Percentiles rank a stretch among this genome's conserved stretches.
Conservation (phyloP, 179 eudicot genomes). For the Spinacia oleracea region DNA sequence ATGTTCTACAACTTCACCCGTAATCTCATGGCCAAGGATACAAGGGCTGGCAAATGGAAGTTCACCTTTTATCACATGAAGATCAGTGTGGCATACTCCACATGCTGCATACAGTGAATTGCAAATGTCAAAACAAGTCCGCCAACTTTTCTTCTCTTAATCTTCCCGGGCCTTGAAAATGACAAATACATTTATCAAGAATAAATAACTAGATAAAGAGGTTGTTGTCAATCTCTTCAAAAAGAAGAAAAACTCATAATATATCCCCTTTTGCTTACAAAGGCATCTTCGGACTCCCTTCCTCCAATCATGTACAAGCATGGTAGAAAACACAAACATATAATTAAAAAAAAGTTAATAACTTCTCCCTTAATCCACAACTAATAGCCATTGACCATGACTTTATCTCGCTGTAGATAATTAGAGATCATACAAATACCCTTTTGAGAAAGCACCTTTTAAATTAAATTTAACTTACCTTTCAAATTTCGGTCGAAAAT, state of each 20-base stretch:
- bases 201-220: background rate
- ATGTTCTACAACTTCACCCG: constrained; percentile 96
- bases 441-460: too few relatives aligned
- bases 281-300: background rate
- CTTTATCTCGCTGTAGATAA: too few relatives aligned
- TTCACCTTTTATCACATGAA: constrained; percentile 98
- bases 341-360: background rate
- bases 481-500: too few relatives aligned
- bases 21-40: constrained; percentile 94
- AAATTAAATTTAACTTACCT: too few relatives aligned
- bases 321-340: background rate
- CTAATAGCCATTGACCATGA: too few relatives aligned
- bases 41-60: constrained; percentile 94
- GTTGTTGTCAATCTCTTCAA: too few relatives aligned
- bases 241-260: too few relatives aligned
- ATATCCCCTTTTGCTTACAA: background rate
- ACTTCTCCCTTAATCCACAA: background rate
- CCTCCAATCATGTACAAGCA: background rate
- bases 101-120: constrained; percentile 63
- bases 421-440: too few relatives aligned
- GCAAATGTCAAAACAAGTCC: constrained; percentile 22
- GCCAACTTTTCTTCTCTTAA: background rate
- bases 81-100: constrained; percentile 99
- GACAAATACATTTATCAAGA: background rate
- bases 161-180: too few relatives aligned